A percentile compares a stretch with the other conserved stretches of the same genome.
Conservation (phyloP, 2,329 filamentous ascomycete species). For the Hypomyces rosellus region DNA sequence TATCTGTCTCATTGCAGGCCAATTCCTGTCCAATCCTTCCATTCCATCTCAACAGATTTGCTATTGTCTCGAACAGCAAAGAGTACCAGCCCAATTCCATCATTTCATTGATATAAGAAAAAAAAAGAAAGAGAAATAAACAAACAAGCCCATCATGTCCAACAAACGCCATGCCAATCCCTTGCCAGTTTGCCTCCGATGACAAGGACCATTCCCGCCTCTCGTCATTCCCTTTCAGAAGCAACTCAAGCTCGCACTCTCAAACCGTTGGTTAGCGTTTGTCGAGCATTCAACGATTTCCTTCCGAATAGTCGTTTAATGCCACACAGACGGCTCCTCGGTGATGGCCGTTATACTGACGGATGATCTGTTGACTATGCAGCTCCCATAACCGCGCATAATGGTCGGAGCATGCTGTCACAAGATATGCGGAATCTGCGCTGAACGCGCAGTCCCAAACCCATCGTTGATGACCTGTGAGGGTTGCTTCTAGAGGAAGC, state of each 20-base stretch:
- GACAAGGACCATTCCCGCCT: background rate
- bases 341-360: constrained; percentile 94
- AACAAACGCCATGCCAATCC: background rate
- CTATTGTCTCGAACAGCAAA: background rate
- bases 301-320: constrained; percentile 73
- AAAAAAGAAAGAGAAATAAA: background rate
- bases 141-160: background rate
- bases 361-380: constrained; percentile 77
- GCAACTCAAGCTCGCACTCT: background rate
- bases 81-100: background rate
- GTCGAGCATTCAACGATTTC: constrained; percentile 30
- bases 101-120: background rate
- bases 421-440: constrained; percentile 85
- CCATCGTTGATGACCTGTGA: constrained; percentile 89
- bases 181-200: no score
- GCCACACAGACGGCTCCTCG: constrained; percentile 88
- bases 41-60: background rate
- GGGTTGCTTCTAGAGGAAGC: constrained; percentile 77
- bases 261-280: background rate
- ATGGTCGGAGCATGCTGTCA: constrained; percentile 89
- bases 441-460: constrained; percentile 97
- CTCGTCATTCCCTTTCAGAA: background rate
- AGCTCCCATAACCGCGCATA: constrained; percentile 91
- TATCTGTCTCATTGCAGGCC: no score
- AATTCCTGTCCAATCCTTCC: background rate